phyloP scores from a whole-genome alignment of 176 grass and related monocot species.

The Musa beccarii region DNA sequence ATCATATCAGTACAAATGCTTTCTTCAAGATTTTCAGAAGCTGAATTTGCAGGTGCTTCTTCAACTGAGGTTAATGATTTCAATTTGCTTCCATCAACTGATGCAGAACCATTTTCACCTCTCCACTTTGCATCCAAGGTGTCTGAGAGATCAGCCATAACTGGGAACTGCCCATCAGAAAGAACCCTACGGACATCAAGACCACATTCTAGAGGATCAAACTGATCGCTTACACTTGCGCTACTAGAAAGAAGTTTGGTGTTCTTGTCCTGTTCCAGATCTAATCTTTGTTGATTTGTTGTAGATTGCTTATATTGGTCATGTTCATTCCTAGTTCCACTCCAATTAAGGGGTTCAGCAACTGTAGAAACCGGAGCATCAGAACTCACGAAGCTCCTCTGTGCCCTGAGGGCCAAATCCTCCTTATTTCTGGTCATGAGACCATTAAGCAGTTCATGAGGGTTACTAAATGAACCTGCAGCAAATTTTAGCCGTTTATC shows the following conservation, averaged over 20 bases:
- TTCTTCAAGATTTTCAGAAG: conserved; percentile 25
- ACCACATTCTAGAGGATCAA: conserved; percentile 38
- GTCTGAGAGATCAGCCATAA: conserved; percentile 53
- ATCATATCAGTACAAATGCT: conserved; percentile 39
- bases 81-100: conserved; percentile 37
- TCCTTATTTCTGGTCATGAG: conserved; percentile 38
- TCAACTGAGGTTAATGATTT: conserved; percentile 35
- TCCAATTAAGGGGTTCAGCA: conserved; percentile 22
- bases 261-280: conserved; percentile 17
- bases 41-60: conserved; percentile 15
- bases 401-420: conserved; percentile 25
- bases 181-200: conserved; percentile 43
- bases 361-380: conserved; percentile 27
- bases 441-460: conserved; percentile 24
- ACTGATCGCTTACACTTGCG: conserved; percentile 29
- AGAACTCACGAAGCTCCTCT: conserved; percentile 22
- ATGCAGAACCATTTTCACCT: conserved; percentile 48
- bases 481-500: conserved; percentile 66
- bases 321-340: not conserved
- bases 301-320: not conserved
- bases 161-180: conserved; percentile 65
- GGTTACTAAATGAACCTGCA: conserved; percentile 47
- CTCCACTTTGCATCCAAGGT: conserved; percentile 88
- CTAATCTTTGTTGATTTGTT: conserved; percentile 10
- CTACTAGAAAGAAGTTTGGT: conserved; percentile 38